Conservation (phyloP, 2,329 filamentous ascomycete species). For the Periglandula ipomoeae region DNA sequence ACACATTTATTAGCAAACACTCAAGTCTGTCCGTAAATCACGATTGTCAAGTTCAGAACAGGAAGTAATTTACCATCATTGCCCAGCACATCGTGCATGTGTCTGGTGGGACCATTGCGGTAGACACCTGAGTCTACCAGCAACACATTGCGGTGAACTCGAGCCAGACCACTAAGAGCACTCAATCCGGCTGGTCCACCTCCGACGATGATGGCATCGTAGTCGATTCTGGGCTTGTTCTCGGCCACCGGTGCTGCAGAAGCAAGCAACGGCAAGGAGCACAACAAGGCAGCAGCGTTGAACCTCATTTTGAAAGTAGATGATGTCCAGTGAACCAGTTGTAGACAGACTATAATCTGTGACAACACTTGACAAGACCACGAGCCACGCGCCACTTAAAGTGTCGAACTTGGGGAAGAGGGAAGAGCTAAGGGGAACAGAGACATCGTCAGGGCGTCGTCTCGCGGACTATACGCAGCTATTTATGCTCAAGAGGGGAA, state of each 20-base stretch:
- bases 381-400: background rate
- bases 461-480: background rate
- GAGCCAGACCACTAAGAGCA: conserved; percentile 46
- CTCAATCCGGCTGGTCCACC: conserved; percentile 48
- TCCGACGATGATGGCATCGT: conserved; percentile 48
- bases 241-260: conserved; percentile 8
- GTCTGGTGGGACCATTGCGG: conserved; percentile 45
- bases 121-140: conserved; percentile 51
- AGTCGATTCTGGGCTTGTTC: conserved; percentile 18
- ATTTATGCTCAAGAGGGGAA: background rate
- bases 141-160: conserved; percentile 44
- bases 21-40: background rate
- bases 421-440: background rate
- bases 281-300: conserved; percentile 6
- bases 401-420: background rate
- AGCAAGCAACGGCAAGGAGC: conserved; percentile 11
- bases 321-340: background rate
- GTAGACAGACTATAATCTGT: background rate
- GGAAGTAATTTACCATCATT: conserved; percentile 39
- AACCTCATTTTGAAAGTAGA: conserved; percentile 10
- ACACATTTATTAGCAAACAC: background rate
- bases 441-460: background rate
- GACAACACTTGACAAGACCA: background rate
- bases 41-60: background rate
- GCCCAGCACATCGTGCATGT: conserved; percentile 54